These are phyloP conservation scores for Endocarpon pusillum DNA, from an alignment of 495 filamentous ascomycete genomes.

Conservation along the genomic window DNA sequence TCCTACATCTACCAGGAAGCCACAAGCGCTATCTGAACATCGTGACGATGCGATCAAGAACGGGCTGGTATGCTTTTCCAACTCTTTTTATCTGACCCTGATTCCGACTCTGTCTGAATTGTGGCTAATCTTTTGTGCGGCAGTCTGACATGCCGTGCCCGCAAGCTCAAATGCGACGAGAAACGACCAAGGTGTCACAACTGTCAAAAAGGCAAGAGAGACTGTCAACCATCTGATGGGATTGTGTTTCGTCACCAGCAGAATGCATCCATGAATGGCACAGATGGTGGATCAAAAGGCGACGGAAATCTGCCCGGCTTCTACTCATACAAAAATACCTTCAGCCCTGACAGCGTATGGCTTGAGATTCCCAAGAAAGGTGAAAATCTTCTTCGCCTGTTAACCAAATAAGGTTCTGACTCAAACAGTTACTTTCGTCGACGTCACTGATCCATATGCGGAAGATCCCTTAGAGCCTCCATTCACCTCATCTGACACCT, in stretches of 20 bases:
- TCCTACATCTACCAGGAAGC: not conserved
- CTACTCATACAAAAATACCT: slow-evolving; percentile 54
- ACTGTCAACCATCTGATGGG: slow-evolving; percentile 44
- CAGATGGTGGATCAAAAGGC: slow-evolving; percentile 18
- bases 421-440: slow-evolving; percentile 41
- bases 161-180: slow-evolving; percentile 50
- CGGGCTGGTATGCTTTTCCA: slow-evolving; percentile 26
- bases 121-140: not conserved
- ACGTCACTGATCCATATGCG: slow-evolving; percentile 44
- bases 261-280: slow-evolving; percentile 52
- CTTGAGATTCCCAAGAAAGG: slow-evolving; percentile 43
- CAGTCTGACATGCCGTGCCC: slow-evolving; percentile 43
- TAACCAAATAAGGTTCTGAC: slow-evolving; percentile 4
- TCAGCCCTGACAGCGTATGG: slow-evolving; percentile 43
- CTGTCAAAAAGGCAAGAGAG: slow-evolving; percentile 40
- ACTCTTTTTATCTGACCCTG: not conserved
- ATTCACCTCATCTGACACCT: slow-evolving; percentile 1
- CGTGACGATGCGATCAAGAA: slow-evolving; percentile 32
- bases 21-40: not conserved
- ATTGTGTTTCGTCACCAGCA: slow-evolving; percentile 56
- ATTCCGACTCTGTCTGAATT: slow-evolving; percentile 5
- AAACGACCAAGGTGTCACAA: slow-evolving; percentile 39
- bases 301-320: slow-evolving; percentile 40
- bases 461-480: slow-evolving; percentile 22
- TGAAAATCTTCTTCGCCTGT: slow-evolving; percentile 9